phyloP scores from a whole-genome alignment of 108 stramenopile genomes.

The Epipyxis sp. region DNA sequence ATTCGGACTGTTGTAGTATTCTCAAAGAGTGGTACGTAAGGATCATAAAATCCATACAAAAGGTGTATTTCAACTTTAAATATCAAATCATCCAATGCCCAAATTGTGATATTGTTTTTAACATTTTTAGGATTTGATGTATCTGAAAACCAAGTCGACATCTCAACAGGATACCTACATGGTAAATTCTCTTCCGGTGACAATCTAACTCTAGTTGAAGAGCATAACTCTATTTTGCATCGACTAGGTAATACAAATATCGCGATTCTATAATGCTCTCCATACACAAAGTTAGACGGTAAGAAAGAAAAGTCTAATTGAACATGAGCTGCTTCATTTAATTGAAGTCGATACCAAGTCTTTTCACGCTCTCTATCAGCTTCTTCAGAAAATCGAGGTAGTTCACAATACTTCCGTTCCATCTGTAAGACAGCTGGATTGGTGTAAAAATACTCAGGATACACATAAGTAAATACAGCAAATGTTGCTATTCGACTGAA shows the following conservation, averaged over 20 bases:
- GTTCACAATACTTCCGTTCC: slow-evolving; percentile 45
- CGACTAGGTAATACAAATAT: slow-evolving; percentile 64
- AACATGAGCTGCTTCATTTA: slow-evolving; percentile 60
- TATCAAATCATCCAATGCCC: slow-evolving; percentile 69
- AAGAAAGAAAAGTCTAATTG: slow-evolving; percentile 67
- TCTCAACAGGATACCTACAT: slow-evolving; percentile 63
- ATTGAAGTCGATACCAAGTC: slow-evolving; percentile 64
- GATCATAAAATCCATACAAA: slow-evolving; percentile 62
- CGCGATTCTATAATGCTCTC: slow-evolving; percentile 67
- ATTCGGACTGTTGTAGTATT: slow-evolving; percentile 62
- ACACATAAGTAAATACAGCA: slow-evolving; percentile 47
- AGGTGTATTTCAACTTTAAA: slow-evolving; percentile 71
- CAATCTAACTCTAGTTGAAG: slow-evolving; percentile 38
- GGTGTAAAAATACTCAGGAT: slow-evolving; percentile 36
- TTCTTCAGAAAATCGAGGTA: slow-evolving; percentile 55
- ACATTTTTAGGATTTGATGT: slow-evolving; percentile 57
- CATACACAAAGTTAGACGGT: slow-evolving; percentile 60
- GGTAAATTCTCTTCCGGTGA: slow-evolving; percentile 60
- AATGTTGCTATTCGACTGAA: slow-evolving; percentile 44
- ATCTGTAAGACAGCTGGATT: slow-evolving; percentile 41
- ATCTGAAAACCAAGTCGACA: slow-evolving; percentile 64
- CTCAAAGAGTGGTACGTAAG: slow-evolving; percentile 60
- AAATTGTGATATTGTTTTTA: slow-evolving; percentile 62
- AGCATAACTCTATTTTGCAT: slow-evolving; percentile 59
- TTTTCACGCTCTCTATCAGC: slow-evolving; percentile 52